Evolutionary conservation across 2,329 filamentous ascomycete species (phyloP), one percentile per base, ranked within the genome.

Genomic region (Fusarium albidum): DNA sequence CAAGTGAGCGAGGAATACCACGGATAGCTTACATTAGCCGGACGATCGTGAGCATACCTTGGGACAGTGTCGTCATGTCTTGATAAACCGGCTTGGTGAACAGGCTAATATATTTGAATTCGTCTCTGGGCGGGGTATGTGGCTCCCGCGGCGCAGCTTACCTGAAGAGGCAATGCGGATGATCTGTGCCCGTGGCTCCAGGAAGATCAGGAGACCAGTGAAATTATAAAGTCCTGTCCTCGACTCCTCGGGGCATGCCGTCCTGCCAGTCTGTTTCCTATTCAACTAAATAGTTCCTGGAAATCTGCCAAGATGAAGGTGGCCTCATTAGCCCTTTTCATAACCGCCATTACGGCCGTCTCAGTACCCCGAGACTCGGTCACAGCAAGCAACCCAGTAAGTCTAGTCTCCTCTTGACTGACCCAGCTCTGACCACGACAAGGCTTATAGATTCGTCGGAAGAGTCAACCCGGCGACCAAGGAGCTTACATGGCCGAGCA

Each of bases 401-500:
- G 47, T 40, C 18, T 25, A 13, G 1, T 10, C 1, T 3, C 3
- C 4, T 17, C 7, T 21, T 21, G 7, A 21, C 21, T 7, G 5
- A 21, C 7, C 21, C 12, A 11, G 3, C 9, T 42, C 54, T 61
- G n/a, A 61, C 2, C 1, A 1, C 5, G 3, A 9, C 1, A 2
- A 63, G 61, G 27, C n/a, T 11, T 63, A 62, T 18, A 31, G 55
- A 8, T 72, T 70, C 51, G 57, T 77, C 11, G 75, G 74, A n/a
- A 67, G 75, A 34, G 75, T 77, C 18, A 76, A 78, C 39, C 75
- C 76, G 1, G 65, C 68, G 14, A 78, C 74, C 7, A 71, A 70
- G 38, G 71, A 77, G 59, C 66, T 78, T 15, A 77, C 73, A n/a
- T 78, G 76, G 76, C 73, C 76, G 0, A 73, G 72, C 34, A 76